Evolutionary conservation across 2,329 filamentous ascomycete species (phyloP), one percentile per base, ranked within the genome.

Genomic region (Fusarium haematococcum): DNA sequence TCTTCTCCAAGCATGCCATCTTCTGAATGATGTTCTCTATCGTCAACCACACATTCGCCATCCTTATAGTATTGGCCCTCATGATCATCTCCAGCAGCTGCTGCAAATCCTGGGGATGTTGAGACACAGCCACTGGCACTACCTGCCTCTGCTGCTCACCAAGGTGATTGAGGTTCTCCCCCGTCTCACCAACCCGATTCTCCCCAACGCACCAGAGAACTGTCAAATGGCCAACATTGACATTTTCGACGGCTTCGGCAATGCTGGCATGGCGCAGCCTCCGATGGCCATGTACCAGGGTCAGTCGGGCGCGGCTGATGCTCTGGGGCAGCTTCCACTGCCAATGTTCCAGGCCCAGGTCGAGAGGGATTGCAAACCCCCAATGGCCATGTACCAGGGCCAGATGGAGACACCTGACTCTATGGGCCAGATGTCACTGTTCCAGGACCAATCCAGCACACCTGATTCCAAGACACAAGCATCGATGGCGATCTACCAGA

Each of bases 131-230:
- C 89, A 95, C 66, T 89, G 92, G 71, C 92, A 93, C 61, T 97
- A 95, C 80, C 85, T 96, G 16, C 94, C 94, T 4, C 87, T 97
- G 1, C 87, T 97, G 1, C 84, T 97, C 65, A 89, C 89, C 80
- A 97, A 96, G 84, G 89, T 96, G 43, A 88, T 92, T 70, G 93
- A 96, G 48, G 87, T 92, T 4, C 84, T 95, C 4, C 92, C 93
- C 9, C 86, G 87, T 16, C 84, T 92, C 18, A 86, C 87, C 67
- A 90, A 88, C 73, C 91, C 90, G 1, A 88, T 90, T 84, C 86
- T 92, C 16, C 88, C 89, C 70, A 88, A 88, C 20, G 85, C 88
- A 0, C 90, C 91, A 0, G 90, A 92, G 59, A 88, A 85, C 45
- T 76, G 85, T 71, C 83, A 84, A 69, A 84, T 92, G 45, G 81